These are phyloP conservation scores for Fusarium sp. DNA, from an alignment of 2,329 filamentous ascomycete species.

Conservation along the genomic window DNA sequence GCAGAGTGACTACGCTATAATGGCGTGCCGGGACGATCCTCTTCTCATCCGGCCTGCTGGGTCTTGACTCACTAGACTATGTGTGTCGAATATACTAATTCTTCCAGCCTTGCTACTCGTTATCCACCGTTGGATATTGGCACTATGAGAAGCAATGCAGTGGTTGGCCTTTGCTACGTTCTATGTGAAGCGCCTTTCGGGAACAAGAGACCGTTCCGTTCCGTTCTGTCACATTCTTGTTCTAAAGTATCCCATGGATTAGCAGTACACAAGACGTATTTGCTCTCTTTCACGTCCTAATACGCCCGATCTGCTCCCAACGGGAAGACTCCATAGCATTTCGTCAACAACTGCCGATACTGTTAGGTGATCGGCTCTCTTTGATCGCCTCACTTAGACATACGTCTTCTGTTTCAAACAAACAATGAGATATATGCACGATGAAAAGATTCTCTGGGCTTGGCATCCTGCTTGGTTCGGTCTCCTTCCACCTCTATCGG, in stretches of 20 bases:
- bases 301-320: not conserved
- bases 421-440: slow-evolving; percentile 3
- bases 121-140: not conserved
- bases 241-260: not conserved
- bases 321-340: slow-evolving; percentile 16
- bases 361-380: slow-evolving; percentile 8
- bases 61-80: slow-evolving; percentile 6
- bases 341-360: slow-evolving; percentile 24
- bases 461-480: not conserved
- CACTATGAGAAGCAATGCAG: not conserved
- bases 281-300: not conserved
- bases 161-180: not conserved
- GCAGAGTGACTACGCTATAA: slow-evolving; percentile 35
- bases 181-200: not conserved
- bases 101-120: not conserved
- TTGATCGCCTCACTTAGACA: not conserved
- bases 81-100: not conserved
- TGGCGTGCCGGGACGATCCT: slow-evolving; percentile 41
- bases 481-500: not conserved
- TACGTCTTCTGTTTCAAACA: not conserved
- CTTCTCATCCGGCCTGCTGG: slow-evolving; percentile 38
- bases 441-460: slow-evolving; percentile 1
- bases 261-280: not conserved
- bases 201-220: slow-evolving; percentile 3
- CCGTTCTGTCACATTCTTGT: not conserved